Conservation (phyloP, 345 rosid genomes). For the Pistacia integerrima region DNA sequence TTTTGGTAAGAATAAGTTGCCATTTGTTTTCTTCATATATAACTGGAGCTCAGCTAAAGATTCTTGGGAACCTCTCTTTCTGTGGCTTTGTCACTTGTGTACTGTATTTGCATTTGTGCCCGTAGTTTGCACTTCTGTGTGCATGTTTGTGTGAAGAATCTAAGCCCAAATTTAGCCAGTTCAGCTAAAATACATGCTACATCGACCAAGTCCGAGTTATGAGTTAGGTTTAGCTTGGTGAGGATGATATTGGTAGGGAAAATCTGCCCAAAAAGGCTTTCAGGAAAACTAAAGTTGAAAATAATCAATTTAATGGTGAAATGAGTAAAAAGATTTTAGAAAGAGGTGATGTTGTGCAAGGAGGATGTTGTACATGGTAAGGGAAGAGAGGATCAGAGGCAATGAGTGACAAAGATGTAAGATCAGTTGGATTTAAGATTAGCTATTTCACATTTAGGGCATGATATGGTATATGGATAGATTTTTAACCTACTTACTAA, state of each 20-base stretch:
- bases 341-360: not conserved
- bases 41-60: constrained; percentile 2
- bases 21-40: not conserved
- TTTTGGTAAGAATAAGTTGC: constrained; percentile 53
- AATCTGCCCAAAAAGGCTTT: not conserved
- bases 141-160: not conserved
- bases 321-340: not conserved
- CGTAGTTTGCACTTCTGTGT: not conserved
- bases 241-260: not conserved
- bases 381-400: not conserved
- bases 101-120: not conserved
- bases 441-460: not conserved
- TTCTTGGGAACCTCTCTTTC: constrained; percentile 10
- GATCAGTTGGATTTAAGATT: not conserved
- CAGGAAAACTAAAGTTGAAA: not conserved
- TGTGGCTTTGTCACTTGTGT: not conserved
- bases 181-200: not conserved
- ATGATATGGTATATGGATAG: not conserved
- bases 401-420: not conserved
- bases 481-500: not conserved
- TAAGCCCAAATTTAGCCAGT: not conserved
- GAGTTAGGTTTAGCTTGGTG: not conserved
- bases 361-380: not conserved
- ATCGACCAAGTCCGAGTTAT: not conserved
- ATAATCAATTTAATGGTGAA: not conserved